Base-by-base conservation (phyloP, 176 grass and related monocot species). In the Coix lacrymajobi region DNA sequence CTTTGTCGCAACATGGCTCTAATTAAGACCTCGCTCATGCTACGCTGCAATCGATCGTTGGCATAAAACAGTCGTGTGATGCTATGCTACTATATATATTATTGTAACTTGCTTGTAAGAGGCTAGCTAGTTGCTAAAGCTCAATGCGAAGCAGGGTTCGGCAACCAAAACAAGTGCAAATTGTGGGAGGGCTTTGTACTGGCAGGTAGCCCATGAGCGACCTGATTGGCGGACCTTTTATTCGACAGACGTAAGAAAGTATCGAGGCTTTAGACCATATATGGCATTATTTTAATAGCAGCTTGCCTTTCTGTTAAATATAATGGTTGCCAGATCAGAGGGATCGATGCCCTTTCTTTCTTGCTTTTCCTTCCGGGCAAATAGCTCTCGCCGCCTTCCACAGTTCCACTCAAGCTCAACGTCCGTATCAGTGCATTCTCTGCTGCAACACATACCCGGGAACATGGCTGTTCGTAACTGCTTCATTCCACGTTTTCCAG, bases 221-320 rank as follows among this genome's bases (percentile, higher is more conserved):
- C 7, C 70, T 79, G 41, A 81, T 85, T 89, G 82, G 87, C 25
- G 25, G 64, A 22, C 32, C 62, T 76, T 89, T 89, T 89, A 89
- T 85, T 89, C 82, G 40, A 51, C 62, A 32, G 64, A 76, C 82
- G 70, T 89, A 85, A 76, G 77, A 85, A 84, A 88, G 87, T 60
- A 85, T 85, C 82, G 3, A 4, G 54, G 51, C 87, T 89, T 89
- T 89, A 73, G 48, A 14, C 15, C 31, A 75, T n/a, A n/a, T n/a
- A n/a, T 75, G 28, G 29, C 48, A 52, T 80, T 84, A 88, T 74
- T 68, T 68, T 60, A 75, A 49, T 37, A 2, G 11, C 69, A 57
- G 41, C 51, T 89, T 84, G 81, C 62, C 25, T 69, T 76, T 36
- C 46, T 76, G 62, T 63, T 69, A 62, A 51, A 33, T 4, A 33